Percentiles rank a stretch among this genome's conserved stretches.
Conservation (phyloP, 2,329 filamentous ascomycete genomes). For the Neobulgaria alba region DNA sequence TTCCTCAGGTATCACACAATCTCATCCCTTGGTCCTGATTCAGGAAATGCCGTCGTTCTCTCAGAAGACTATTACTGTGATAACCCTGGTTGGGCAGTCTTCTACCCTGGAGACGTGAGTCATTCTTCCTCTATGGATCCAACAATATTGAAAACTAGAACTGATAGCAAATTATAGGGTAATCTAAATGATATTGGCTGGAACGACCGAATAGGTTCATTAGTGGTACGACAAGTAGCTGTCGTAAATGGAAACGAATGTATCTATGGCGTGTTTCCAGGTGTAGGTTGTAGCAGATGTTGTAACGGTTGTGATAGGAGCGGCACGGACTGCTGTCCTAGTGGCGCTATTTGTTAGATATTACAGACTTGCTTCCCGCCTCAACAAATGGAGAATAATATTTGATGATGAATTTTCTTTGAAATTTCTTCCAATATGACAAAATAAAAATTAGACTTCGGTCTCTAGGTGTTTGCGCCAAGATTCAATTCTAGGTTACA, state of each 20-base stretch:
- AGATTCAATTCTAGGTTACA: no score
- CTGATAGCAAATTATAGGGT: no score
- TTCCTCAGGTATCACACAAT: background rate
- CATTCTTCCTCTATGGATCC: background rate
- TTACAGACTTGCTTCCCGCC: no score
- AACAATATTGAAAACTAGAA: no score
- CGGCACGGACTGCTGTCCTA: background rate
- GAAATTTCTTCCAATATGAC: no score
- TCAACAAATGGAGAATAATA: no score
- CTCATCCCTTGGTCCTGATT: background rate
- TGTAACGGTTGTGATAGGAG: background rate
- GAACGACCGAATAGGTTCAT: background rate
- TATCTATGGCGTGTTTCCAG: background rate
- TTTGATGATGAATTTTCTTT: no score
- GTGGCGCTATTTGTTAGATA: background rate
- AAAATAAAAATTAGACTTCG: no score
- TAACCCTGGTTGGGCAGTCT: background rate
- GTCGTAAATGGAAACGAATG: background rate
- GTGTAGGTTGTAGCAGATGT: background rate
- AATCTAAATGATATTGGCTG: background rate
- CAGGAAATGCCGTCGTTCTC: background rate
- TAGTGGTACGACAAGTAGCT: background rate
- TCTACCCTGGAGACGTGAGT: background rate
- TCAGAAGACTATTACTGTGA: background rate
- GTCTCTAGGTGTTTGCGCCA: no score